Evolutionary conservation across 345 rosid species (phyloP), one percentile per base, ranked within the genome.

Genomic region (Kernera saxatilis): DNA sequence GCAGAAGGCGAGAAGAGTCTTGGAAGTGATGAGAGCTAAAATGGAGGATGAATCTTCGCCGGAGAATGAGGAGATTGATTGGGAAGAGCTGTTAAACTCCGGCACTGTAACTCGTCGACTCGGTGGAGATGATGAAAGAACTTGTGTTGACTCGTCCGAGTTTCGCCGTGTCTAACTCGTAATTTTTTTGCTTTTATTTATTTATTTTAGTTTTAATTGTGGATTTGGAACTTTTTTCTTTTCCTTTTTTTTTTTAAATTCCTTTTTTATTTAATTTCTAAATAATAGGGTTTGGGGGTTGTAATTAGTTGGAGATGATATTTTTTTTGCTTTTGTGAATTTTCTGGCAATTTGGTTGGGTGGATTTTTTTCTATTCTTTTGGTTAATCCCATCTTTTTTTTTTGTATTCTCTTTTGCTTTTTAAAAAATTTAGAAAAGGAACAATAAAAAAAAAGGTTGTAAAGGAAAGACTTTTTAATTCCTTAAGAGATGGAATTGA

Each of bases 31-130:
- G 71, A 78, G 89, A 78, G 78, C 77, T 18, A 74, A 52, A 33
- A 81, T 60, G 29, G 69, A 15, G 2, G 82, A 73, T 58, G 82
- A 69, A 37, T 82, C 61, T 22, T 80, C 70, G 40, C 82, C 73
- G 56, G 87, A 73, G 49, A 83, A 79, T 51, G 89, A 85, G 21
- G 83, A 73, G 37, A 72, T 85, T 62, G 85, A 89, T 71, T 93
- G 98, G 98, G 96, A 89, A 69, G 89, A 81, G 8, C 57, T 91
- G 82, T 86, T 94, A 1, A 85, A 86, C 37, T 81, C 88, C 43
- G 87, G 77, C 15, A 64, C 74, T 46, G 63, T 52, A 13, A 73
- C 58, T 37, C 86, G 73, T 32, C 58, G 69, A 73, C 53, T 58
- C 62, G 74, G 76, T 22, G 73, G 71, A 1, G 75, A 52, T 6